These are phyloP conservation scores for Acanthamoeba lenticulata DNA, from an alignment of 208 protist genomes.

Conservation along the genomic window DNA sequence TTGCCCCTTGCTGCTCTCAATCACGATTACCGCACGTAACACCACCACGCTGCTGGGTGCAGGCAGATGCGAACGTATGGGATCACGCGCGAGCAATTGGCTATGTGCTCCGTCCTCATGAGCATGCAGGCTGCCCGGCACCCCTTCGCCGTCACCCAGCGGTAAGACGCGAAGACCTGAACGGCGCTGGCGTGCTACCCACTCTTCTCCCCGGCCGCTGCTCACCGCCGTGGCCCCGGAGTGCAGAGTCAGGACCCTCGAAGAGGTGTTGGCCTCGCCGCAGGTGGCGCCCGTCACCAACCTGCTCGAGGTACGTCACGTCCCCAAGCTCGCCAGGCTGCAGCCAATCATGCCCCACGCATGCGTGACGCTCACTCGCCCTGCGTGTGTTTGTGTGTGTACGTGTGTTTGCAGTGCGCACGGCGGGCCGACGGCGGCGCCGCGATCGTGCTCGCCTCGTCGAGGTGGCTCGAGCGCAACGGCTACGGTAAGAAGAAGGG, in stretches of 20 bases:
- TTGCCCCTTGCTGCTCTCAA: background rate
- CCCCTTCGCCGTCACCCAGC: conserved; percentile 79
- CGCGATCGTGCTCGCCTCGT: conserved; percentile 83
- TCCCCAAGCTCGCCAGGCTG: background rate
- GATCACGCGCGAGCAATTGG: conserved; percentile 87
- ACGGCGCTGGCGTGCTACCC: background rate
- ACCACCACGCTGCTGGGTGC: background rate
- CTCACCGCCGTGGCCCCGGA: background rate
- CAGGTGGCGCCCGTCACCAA: conserved; percentile 77
- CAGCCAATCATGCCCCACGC: no score
- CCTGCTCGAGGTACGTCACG: conserved; percentile 79
- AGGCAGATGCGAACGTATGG: conserved; percentile 86
- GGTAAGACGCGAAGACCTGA: background rate
- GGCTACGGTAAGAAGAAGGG: conserved; percentile 63
- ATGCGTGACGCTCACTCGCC: no score
- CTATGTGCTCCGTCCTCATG: conserved; percentile 89
- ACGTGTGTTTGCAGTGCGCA: conserved; percentile 87
- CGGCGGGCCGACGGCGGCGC: conserved; percentile 87
- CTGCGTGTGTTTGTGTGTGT: no score
- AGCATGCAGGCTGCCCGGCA: conserved; percentile 85
- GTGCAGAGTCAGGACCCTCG: background rate
- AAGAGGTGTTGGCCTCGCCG: background rate
- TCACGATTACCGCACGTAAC: background rate
- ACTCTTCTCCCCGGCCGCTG: background rate
- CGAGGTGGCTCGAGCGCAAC: conserved; percentile 79